Conservation (phyloP, 176 grass and related monocot species). For the Alopecurus myosuroides region DNA sequence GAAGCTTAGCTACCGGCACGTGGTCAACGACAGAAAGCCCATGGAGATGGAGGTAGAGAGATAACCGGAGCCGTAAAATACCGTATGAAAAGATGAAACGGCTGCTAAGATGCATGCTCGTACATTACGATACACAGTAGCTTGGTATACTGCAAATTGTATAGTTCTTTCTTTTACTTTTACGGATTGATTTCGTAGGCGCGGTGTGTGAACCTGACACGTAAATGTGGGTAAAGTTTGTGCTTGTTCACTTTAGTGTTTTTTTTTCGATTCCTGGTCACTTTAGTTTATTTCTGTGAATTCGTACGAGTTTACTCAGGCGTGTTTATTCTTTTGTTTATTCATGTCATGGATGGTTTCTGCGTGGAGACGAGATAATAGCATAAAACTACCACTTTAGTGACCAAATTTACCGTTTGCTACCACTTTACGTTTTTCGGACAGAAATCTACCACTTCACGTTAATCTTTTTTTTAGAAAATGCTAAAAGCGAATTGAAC, state of each 20-base stretch:
- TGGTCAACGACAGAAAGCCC: background rate
- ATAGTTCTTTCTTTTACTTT: background rate
- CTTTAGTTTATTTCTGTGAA: too few species aligned
- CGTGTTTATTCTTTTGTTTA: too few species aligned
- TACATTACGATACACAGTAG: background rate
- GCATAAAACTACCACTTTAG: too few species aligned
- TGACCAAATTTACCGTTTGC: too few species aligned
- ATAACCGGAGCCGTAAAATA: background rate
- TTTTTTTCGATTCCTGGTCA: too few species aligned
- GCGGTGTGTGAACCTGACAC: background rate
- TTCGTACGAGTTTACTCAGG: too few species aligned
- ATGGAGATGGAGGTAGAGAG: slow-evolving; percentile 30
- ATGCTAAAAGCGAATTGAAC: too few species aligned
- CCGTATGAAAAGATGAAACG: background rate
- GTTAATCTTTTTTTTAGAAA: too few species aligned
- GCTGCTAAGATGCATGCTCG: background rate
- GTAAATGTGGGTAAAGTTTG: slow-evolving; percentile 15
- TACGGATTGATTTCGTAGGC: background rate
- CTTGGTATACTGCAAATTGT: background rate
- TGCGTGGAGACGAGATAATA: too few species aligned
- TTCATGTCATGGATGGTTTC: too few species aligned
- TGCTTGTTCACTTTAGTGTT: background rate
- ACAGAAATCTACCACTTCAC: too few species aligned
- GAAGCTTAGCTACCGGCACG: slow-evolving; percentile 19
- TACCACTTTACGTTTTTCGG: too few species aligned